These are phyloP conservation scores for Nemophila menziesii DNA, from an alignment of 257 asterid genomes.

Conservation along the genomic window DNA sequence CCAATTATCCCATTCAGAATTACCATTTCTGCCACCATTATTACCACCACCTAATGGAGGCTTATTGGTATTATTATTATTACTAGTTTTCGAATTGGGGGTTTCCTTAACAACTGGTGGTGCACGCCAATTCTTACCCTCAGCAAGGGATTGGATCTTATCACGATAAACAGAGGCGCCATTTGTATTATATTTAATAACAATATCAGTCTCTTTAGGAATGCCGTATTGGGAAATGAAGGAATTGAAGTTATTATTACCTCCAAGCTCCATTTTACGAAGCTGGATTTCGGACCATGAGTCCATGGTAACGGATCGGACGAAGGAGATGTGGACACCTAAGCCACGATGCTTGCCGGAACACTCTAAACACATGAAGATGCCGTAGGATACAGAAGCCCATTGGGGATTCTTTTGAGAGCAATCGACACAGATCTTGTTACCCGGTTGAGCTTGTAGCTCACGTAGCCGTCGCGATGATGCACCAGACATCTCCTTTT, in stretches of 20 bases:
- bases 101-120: slow-evolving; percentile 70
- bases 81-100: slow-evolving; percentile 5
- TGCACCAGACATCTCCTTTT: slow-evolving; percentile 33
- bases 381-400: slow-evolving; percentile 77
- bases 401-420: slow-evolving; percentile 77
- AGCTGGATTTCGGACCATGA: slow-evolving; percentile 94
- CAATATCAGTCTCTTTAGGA: slow-evolving; percentile 71
- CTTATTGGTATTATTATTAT: slow-evolving; percentile 14
- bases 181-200: slow-evolving; percentile 59
- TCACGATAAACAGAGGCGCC: slow-evolving; percentile 76
- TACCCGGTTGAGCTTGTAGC: slow-evolving; percentile 58
- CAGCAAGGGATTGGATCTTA: slow-evolving; percentile 78
- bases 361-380: slow-evolving; percentile 79
- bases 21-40: slow-evolving; percentile 18
- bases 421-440: slow-evolving; percentile 78
- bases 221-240: slow-evolving; percentile 54
- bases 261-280: slow-evolving; percentile 64
- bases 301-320: slow-evolving; percentile 97
- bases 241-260: slow-evolving; percentile 53
- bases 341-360: slow-evolving; percentile 78
- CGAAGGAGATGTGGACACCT: slow-evolving; percentile 91
- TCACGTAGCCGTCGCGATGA: slow-evolving; percentile 69
- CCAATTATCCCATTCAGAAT: slow-evolving; percentile 89
- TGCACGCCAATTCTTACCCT: slow-evolving; percentile 80
- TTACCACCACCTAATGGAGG: slow-evolving; percentile 46